Percentiles rank a stretch among this genome's conserved stretches.
phyloP scores from a whole-genome alignment of 345 rosid genomes.

The Eucalyptus regnans region DNA sequence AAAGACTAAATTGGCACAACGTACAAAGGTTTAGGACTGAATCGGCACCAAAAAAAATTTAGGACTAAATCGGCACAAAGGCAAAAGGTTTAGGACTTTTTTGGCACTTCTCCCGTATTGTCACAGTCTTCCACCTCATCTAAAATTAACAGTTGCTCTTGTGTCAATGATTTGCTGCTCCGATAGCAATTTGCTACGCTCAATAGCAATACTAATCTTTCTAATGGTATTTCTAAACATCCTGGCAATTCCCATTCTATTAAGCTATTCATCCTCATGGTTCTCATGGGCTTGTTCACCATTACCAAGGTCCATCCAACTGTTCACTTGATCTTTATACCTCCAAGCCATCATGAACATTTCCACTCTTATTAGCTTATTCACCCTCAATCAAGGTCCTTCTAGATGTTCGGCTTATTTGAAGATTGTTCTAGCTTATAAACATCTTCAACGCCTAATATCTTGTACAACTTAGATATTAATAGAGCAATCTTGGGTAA shows the following conservation, averaged over 20 bases:
- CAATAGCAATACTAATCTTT: no score
- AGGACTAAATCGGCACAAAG: no score
- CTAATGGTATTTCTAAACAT: not conserved
- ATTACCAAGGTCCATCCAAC: no score
- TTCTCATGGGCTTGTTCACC: not conserved
- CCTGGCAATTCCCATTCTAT: accelerated
- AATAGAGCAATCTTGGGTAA: not conserved
- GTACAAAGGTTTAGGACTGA: no score
- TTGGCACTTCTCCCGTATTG: no score
- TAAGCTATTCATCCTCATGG: not conserved
- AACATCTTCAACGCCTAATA: not conserved
- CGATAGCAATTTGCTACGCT: not conserved
- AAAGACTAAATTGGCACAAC: no score
- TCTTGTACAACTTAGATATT: no score
- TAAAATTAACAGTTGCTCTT: not conserved
- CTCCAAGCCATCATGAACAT: no score
- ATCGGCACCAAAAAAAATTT: no score
- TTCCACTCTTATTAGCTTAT: not conserved
- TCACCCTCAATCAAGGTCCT: not conserved
- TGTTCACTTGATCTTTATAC: no score
- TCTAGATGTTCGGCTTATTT: not conserved
- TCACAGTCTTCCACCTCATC: not conserved
- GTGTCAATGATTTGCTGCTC: not conserved
- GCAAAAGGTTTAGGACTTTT: no score
- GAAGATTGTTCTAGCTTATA: no score